Evolutionary conservation across 805 yeast genomes (phyloP).

Genomic region (Candida maris): DNA sequence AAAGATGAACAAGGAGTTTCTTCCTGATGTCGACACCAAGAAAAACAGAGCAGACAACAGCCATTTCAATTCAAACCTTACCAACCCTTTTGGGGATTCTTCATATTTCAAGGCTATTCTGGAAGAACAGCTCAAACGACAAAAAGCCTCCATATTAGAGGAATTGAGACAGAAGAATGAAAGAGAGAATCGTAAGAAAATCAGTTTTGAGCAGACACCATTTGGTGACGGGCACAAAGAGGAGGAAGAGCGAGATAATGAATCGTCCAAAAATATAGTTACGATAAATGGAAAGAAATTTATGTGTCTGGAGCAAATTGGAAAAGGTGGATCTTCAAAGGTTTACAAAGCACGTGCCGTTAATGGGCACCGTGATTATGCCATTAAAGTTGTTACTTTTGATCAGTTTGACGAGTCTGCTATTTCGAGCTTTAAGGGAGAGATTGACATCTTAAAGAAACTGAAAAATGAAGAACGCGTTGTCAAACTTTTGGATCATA

Average conservation of each 20-base stretch:
- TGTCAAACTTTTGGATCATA: constrained; percentile 71
- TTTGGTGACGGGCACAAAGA: not conserved
- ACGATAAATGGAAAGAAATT: constrained; percentile 59
- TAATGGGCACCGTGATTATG: constrained; percentile 55
- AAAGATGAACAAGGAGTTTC: constrained; percentile 7
- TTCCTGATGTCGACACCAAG: constrained; percentile 7
- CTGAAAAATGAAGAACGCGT: constrained; percentile 65
- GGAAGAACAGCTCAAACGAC: constrained; percentile 19
- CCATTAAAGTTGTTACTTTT: constrained; percentile 76
- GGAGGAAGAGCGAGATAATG: constrained; percentile 1
- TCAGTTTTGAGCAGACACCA: not conserved
- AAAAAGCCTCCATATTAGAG: constrained; percentile 16
- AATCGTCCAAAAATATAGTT: constrained; percentile 14
- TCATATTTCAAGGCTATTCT: constrained; percentile 11
- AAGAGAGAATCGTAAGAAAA: not conserved
- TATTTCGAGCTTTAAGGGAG: constrained; percentile 81
- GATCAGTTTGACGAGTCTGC: constrained; percentile 78
- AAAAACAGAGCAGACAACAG: not conserved
- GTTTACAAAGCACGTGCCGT: constrained; percentile 71
- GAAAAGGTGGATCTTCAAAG: constrained; percentile 90
- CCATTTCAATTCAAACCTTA: not conserved
- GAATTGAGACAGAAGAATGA: constrained; percentile 13
- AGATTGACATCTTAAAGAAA: constrained; percentile 67
- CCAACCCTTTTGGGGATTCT: constrained; percentile 5
- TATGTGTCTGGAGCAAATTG: constrained; percentile 73